Conservation (phyloP, 2,329 filamentous ascomycete species). For the Mariannaea sp. region DNA sequence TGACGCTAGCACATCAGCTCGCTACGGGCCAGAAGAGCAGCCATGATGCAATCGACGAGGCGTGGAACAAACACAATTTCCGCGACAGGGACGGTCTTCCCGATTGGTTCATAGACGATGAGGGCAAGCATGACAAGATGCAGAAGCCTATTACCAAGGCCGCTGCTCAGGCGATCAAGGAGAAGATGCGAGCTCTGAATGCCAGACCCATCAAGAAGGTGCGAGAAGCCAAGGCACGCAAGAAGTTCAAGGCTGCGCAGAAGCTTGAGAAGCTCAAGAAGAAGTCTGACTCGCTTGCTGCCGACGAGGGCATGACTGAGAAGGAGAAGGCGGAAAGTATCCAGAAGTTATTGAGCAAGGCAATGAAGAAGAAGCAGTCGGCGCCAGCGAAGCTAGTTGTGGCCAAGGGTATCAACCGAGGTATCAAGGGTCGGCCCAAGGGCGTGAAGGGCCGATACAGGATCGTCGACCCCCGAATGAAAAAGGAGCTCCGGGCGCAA, state of each 20-base stretch:
- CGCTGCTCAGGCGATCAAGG: conserved; percentile 88
- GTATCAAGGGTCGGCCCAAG: conserved; percentile 82
- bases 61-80: conserved; percentile 91
- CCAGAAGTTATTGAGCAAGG: conserved; percentile 77
- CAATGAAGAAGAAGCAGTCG: conserved; percentile 84
- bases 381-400: conserved; percentile 86
- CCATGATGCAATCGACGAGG: conserved; percentile 83
- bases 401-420: conserved; percentile 81
- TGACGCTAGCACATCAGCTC: conserved; percentile 93
- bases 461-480: conserved; percentile 93
- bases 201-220: conserved; percentile 99
- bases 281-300: conserved; percentile 89
- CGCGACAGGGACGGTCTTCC: conserved; percentile 90
- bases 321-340: conserved; percentile 93
- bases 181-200: conserved; percentile 90
- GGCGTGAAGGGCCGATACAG: conserved; percentile 97
- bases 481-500: conserved; percentile 91
- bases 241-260: conserved; percentile 95
- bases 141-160: conserved; percentile 92
- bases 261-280: conserved; percentile 92
- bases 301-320: conserved; percentile 91
- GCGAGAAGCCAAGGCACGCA: conserved; percentile 90
- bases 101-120: conserved; percentile 98
- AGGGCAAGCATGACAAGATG: conserved; percentile 78
- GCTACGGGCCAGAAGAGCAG: conserved; percentile 83